These are phyloP conservation scores for Plasmopara viticola DNA, from an alignment of 352 stramenopile genomes.

Conservation along the genomic window DNA sequence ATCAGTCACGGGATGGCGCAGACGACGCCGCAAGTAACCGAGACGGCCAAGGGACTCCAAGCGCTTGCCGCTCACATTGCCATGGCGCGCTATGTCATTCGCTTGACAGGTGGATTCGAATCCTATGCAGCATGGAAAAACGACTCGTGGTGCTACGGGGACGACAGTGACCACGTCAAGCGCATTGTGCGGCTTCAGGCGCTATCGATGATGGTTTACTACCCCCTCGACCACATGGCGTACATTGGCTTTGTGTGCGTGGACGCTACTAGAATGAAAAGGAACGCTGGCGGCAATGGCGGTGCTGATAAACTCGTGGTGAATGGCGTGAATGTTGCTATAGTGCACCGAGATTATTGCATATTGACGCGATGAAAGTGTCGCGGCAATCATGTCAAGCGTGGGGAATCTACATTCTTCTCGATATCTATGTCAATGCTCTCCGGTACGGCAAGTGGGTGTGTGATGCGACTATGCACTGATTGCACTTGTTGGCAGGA, in stretches of 20 bases:
- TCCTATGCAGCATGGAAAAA: conserved; percentile 69
- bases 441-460: conserved; percentile 35
- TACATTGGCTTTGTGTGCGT: conserved; percentile 80
- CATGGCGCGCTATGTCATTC: conserved; percentile 73
- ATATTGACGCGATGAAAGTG: conserved; percentile 62
- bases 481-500: conserved; percentile 22
- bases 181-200: conserved; percentile 57
- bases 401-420: conserved; percentile 67
- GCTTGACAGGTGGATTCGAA: conserved; percentile 72
- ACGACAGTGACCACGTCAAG: conserved; percentile 59
- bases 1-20: conserved; percentile 50
- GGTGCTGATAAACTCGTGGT: too few relatives aligned
- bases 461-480: not conserved
- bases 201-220: conserved; percentile 81
- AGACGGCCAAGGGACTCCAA: conserved; percentile 48
- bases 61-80: conserved; percentile 66
- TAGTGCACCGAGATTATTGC: conserved; percentile 69
- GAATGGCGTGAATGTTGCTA: conserved; percentile 1
- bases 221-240: conserved; percentile 79
- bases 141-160: conserved; percentile 66
- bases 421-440: conserved; percentile 77
- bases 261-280: too few relatives aligned
- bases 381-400: conserved; percentile 65
- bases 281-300: too few relatives aligned
- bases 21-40: conserved; percentile 37